Evolutionary conservation across 2,329 filamentous ascomycete species (phyloP), one percentile per base, ranked within the genome.

Genomic region (Venturia effusa): DNA sequence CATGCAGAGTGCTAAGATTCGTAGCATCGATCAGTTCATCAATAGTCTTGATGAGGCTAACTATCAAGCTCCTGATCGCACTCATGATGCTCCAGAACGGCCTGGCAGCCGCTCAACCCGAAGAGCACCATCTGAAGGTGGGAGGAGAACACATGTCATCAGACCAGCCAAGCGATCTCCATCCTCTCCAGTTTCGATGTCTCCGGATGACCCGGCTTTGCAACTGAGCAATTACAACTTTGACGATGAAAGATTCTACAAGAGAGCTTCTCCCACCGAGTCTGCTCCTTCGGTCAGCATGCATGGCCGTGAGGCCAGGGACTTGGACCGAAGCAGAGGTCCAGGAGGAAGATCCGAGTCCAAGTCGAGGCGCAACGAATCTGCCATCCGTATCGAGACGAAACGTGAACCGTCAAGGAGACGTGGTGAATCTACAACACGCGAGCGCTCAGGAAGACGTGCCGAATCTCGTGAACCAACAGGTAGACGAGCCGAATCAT

Each of bases 101-200:
- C 76, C 76, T 68, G 80, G 80, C 61, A 76, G 74, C 63, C 73
- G 74, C 30, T 61, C 64, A 8, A 41, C 70, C 66, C 24, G 45
- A 45, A 81, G 86, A 27, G 87, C 89, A 22, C 74, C 75, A 13
- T 91, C 90, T 0, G 84, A 88, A 67, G 85, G 89, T 64, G 89
- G 89, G 24, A 83, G 89, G 66, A 82, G 81, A 30, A 81, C 83
- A 55, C 83, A 87, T 27, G 88, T 86, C 67, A 91, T 88, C 67
- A 88, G 86, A 71, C 84, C 88, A 22, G 84, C 86, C 15, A 96
- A 96, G 75, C 83, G 89, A 27, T 97, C 93, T 0, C 93, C 93
- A 0, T 95, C 91, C 1, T 97, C 93, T 0, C 93, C 93, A 0
- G 83, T 96, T 1, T 91, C 92, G 3, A 97, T 97, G 92, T 96